These are phyloP conservation scores for Curvularia spicifera DNA, from an alignment of 2,329 filamentous ascomycete genomes.

Conservation along the genomic window DNA sequence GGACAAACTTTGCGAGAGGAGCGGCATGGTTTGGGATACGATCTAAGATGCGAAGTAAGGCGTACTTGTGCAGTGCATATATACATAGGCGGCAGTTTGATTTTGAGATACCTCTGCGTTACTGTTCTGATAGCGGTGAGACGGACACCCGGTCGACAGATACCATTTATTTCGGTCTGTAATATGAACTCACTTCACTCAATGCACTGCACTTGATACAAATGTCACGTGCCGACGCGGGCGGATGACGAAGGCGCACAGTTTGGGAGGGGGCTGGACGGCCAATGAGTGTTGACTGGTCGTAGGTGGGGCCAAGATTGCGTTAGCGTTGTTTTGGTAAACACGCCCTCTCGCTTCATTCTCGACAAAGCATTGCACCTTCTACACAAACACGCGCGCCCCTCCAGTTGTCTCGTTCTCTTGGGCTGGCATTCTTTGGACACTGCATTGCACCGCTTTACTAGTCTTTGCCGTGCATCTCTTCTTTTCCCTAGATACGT, in stretches of 20 bases:
- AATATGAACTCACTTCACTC: not conserved
- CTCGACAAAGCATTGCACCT: slow-evolving; percentile 40
- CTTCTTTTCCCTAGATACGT: slow-evolving; percentile 37
- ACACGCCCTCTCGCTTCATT: slow-evolving; percentile 30
- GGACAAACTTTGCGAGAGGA: slow-evolving; percentile 44
- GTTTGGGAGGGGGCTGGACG: slow-evolving; percentile 8
- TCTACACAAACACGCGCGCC: slow-evolving; percentile 28
- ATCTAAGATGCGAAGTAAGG: slow-evolving; percentile 3
- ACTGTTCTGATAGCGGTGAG: not conserved
- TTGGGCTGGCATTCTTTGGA: slow-evolving; percentile 29
- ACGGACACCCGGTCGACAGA: not conserved
- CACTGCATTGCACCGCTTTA: slow-evolving; percentile 22
- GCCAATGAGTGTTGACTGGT: slow-evolving; percentile 21
- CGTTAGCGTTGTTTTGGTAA: slow-evolving; percentile 30
- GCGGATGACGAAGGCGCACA: not conserved
- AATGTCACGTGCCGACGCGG: not conserved
- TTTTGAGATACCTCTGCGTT: slow-evolving; percentile 17
- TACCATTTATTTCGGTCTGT: not conserved
- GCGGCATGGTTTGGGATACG: slow-evolving; percentile 28
- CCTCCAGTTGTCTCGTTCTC: slow-evolving; percentile 21
- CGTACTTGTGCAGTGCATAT: not conserved
- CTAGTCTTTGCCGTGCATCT: slow-evolving; percentile 36
- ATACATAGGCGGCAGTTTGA: slow-evolving; percentile 1
- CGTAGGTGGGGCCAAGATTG: slow-evolving; percentile 21
- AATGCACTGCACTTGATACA: not conserved